A percentile compares a stretch with the other conserved stretches of the same genome.
These are phyloP conservation scores for Suillus brevipes DNA, from an alignment of 768 basidiomycete species.

Conservation along the genomic window DNA sequence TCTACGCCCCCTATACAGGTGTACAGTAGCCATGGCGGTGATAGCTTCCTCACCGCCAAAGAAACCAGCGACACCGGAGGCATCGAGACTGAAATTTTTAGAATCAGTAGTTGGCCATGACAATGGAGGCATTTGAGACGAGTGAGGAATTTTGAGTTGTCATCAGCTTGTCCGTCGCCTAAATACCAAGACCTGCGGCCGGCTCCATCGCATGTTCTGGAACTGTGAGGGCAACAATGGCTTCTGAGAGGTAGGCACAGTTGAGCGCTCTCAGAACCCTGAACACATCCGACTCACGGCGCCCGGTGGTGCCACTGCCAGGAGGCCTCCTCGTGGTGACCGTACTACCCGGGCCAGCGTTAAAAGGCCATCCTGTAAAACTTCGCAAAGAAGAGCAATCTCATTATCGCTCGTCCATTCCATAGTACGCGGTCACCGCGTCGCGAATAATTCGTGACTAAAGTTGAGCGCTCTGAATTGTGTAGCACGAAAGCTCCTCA, in stretches of 20 bases:
- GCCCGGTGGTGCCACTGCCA: too few species aligned
- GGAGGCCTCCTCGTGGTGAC: background rate
- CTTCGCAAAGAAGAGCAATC: background rate
- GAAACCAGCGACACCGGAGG: constrained; percentile 34
- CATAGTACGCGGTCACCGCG: background rate
- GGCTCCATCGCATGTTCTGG: background rate
- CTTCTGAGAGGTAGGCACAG: background rate
- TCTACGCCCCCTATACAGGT: constrained; percentile 26
- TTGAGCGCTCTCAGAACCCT: background rate
- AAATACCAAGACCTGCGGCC: background rate
- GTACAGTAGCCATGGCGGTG: constrained; percentile 30
- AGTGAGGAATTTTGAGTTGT: background rate
- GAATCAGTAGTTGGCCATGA: constrained; percentile 8
- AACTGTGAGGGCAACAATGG: background rate
- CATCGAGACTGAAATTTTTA: constrained; percentile 23
- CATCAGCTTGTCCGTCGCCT: background rate
- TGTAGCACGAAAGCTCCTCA: background rate
- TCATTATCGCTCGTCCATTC: background rate
- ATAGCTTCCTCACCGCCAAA: constrained; percentile 36
- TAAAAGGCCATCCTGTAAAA: background rate
- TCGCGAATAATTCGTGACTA: background rate
- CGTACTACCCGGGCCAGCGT: background rate
- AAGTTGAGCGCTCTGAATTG: background rate
- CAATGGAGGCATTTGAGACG: constrained; percentile 19
- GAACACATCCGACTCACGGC: background rate